These are phyloP conservation scores for Rosa hybrid DNA, from an alignment of 331 rosid species.

Conservation along the genomic window DNA sequence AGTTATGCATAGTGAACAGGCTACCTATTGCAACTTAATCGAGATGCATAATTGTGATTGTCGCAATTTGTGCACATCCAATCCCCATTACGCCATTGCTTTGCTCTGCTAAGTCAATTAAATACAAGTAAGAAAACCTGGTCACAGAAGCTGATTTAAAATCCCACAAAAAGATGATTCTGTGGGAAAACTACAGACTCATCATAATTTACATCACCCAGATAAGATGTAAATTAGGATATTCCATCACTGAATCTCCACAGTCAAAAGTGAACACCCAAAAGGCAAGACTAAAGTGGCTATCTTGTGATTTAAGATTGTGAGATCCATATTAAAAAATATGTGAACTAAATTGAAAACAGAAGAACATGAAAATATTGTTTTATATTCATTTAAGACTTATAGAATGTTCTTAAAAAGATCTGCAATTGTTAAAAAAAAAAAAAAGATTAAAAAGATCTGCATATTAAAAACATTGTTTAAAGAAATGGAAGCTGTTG, in stretches of 20 bases:
- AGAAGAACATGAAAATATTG: not conserved
- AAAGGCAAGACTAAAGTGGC: not conserved
- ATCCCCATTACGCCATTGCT: constrained; percentile 95
- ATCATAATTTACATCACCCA: not conserved
- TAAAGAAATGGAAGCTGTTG: not conserved
- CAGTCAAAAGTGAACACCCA: not conserved
- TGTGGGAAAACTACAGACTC: not conserved
- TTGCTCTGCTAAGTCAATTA: constrained; percentile 61
- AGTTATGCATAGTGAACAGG: constrained; percentile 12
- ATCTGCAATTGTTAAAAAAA: too few relatives aligned
- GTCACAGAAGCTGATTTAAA: constrained; percentile 6
- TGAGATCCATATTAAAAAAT: not conserved
- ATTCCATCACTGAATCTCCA: not conserved
- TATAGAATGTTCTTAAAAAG: not conserved
- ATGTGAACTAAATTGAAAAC: not conserved
- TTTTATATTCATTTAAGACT: not conserved
- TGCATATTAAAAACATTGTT: not conserved
- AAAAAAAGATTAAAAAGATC: not conserved
- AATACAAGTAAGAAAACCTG: constrained; percentile 14
- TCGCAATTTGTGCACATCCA: constrained; percentile 97
- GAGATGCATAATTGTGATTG: constrained; percentile 96
- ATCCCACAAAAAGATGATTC: constrained; percentile 26
- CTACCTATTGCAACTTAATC: constrained; percentile 87
- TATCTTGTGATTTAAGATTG: not conserved
- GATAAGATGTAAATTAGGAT: not conserved